phyloP scores from a whole-genome alignment of 352 stramenopile species.

The Aphanomyces astaci region DNA sequence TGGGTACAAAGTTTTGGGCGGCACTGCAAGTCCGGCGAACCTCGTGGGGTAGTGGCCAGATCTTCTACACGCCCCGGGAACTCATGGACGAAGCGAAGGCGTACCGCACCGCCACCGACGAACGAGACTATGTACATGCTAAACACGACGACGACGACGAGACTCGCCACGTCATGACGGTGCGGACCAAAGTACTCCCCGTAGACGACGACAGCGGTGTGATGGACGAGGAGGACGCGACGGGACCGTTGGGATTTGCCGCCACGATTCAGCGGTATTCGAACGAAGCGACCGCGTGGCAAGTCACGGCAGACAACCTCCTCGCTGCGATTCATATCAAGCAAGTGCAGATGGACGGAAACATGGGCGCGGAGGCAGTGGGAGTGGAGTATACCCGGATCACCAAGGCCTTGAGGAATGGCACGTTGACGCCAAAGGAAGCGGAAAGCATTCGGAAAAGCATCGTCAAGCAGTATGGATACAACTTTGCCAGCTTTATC shows the following conservation, averaged over 20 bases:
- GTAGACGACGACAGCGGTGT: neutral
- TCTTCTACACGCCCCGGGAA: constrained; percentile 10
- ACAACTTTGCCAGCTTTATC: constrained; percentile 20
- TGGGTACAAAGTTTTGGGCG: constrained; percentile 17
- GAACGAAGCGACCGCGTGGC: constrained; percentile 12
- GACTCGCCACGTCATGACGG: too few relatives aligned
- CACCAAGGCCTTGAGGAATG: neutral
- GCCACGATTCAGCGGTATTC: constrained; percentile 13
- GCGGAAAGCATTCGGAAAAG: constrained; percentile 9
- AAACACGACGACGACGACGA: neutral
- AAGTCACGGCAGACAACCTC: constrained; percentile 18
- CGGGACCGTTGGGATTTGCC: neutral
- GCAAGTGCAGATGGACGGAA: constrained; percentile 13
- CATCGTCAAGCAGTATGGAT: constrained; percentile 21
- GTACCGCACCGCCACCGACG: neutral
- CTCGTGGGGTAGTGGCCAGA: neutral
- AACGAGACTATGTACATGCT: neutral
- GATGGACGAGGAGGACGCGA: neutral
- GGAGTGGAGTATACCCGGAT: neutral
- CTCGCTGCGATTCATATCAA: constrained; percentile 20
- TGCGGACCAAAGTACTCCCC: neutral
- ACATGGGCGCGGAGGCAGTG: neutral
- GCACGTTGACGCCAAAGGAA: neutral
- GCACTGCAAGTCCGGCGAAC: neutral
- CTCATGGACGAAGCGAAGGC: constrained; percentile 1